Evolutionary conservation across 1,139 yeast genomes (phyloP).

Genomic region (Entelexis sorbosivorans): DNA sequence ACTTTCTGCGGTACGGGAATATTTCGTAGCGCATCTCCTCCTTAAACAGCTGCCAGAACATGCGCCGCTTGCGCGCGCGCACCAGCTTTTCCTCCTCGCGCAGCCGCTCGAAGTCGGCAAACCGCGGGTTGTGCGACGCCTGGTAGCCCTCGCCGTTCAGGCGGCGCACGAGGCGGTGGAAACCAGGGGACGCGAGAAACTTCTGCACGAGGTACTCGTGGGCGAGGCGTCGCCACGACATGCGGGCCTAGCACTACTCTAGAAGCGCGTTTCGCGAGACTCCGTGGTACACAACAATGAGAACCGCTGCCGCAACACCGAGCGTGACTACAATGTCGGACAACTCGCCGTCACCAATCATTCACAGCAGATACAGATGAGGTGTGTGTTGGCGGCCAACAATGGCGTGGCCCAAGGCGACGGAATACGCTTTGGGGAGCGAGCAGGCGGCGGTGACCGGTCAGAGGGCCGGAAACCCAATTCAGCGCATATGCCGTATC

Average conservation of each 20-base stretch:
- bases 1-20: slow-evolving; percentile 13
- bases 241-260: not conserved
- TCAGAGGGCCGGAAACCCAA: too few relatives aligned
- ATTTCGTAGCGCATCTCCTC: slow-evolving; percentile 23
- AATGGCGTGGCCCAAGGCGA: not conserved
- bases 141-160: slow-evolving; percentile 38
- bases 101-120: slow-evolving; percentile 11
- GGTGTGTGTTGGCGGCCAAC: not conserved
- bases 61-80: slow-evolving; percentile 15
- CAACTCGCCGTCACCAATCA: slow-evolving; percentile 77
- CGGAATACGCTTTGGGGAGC: slow-evolving; percentile 1
- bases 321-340: slow-evolving; percentile 63
- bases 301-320: slow-evolving; percentile 60
- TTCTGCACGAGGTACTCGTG: slow-evolving; percentile 27
- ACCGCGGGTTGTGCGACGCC: not conserved
- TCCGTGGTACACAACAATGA: slow-evolving; percentile 61
- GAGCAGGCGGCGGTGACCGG: too few relatives aligned
- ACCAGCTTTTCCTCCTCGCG: slow-evolving; percentile 16
- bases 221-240: slow-evolving; percentile 24
- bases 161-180: slow-evolving; percentile 57
- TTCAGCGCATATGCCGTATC: too few relatives aligned
- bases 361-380: slow-evolving; percentile 39
- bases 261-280: slow-evolving; percentile 32
- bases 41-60: slow-evolving; percentile 22
- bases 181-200: slow-evolving; percentile 51